Conservation (phyloP, 2,329 filamentous ascomycete genomes). For the Epichloe baconii region DNA sequence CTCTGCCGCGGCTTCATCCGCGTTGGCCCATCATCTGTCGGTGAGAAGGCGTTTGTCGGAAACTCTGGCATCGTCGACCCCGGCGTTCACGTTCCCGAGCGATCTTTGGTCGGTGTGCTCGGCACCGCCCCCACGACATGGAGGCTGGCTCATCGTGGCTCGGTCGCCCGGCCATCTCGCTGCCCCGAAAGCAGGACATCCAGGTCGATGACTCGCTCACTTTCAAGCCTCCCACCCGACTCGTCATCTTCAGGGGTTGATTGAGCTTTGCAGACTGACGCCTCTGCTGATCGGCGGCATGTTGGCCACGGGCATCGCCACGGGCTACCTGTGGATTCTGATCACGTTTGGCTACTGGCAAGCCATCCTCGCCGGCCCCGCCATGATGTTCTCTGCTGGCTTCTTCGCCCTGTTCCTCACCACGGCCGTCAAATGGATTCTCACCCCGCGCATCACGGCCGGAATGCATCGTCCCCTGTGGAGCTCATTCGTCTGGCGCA, state of each 20-base stretch:
- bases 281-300: slow-evolving; percentile 7
- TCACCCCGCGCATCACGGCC: slow-evolving; percentile 8
- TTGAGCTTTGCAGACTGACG: slow-evolving; percentile 9
- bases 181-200: slow-evolving; percentile 8
- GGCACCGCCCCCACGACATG: slow-evolving; percentile 9
- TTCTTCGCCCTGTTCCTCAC: slow-evolving; percentile 5
- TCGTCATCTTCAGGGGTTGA: slow-evolving; percentile 6
- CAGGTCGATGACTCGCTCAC: slow-evolving; percentile 9
- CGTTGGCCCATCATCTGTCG: slow-evolving; percentile 7
- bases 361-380: slow-evolving; percentile 7
- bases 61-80: slow-evolving; percentile 11
- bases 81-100: slow-evolving; percentile 7
- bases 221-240: slow-evolving; percentile 8
- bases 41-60: slow-evolving; percentile 9
- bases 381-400: slow-evolving; percentile 3
- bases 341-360: slow-evolving; percentile 6
- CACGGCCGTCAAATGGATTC: slow-evolving; percentile 9
- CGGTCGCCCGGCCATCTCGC: slow-evolving; percentile 10
- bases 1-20: slow-evolving; percentile 7
- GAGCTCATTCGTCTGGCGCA: slow-evolving; percentile 14
- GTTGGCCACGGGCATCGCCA: slow-evolving; percentile 1
- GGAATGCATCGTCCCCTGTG: slow-evolving; percentile 11
- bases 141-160: slow-evolving; percentile 11
- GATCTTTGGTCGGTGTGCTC: slow-evolving; percentile 10
- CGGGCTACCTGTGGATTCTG: slow-evolving; percentile 6